Conservation (phyloP, 139 green algal species). For the Chlamydomonas sphaeroides region DNA sequence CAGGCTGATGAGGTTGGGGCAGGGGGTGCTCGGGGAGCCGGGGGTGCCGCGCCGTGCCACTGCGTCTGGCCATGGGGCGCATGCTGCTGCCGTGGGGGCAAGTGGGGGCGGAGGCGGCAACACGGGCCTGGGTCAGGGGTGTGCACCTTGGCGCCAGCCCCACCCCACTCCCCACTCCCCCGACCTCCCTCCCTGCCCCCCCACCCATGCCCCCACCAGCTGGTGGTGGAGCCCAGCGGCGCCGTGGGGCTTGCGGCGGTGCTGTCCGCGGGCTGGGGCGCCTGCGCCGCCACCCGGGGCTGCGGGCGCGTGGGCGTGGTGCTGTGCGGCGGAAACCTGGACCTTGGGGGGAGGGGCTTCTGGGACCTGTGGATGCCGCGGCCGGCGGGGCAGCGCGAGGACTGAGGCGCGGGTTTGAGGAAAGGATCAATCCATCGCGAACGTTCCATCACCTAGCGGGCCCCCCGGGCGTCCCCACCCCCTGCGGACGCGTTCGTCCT, state of each 20-base stretch:
- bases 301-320: conserved; percentile 75
- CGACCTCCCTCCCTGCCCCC: not conserved
- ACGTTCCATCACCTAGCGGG: no score
- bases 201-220: conserved; percentile 43
- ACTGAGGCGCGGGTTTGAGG: not conserved
- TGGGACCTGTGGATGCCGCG: conserved; percentile 38
- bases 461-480: no score
- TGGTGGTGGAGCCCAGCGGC: conserved; percentile 88
- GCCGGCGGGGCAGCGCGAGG: not conserved
- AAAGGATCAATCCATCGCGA: no score
- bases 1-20: no score
- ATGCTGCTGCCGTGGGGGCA: no score
- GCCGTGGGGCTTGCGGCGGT: conserved; percentile 82
- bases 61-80: no score
- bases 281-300: not conserved
- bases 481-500: no score
- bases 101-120: no score
- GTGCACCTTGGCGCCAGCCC: no score
- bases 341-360: conserved; percentile 57
- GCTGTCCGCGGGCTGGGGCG: conserved; percentile 43
- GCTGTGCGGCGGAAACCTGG: conserved; percentile 83
- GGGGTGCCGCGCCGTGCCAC: no score
- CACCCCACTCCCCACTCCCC: not conserved
- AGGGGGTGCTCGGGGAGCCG: no score
- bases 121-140: no score